A percentile compares a stretch with the other conserved stretches of the same genome.
Conservation (phyloP, 2,329 filamentous ascomycete species). For the Diplodia intermedia region DNA sequence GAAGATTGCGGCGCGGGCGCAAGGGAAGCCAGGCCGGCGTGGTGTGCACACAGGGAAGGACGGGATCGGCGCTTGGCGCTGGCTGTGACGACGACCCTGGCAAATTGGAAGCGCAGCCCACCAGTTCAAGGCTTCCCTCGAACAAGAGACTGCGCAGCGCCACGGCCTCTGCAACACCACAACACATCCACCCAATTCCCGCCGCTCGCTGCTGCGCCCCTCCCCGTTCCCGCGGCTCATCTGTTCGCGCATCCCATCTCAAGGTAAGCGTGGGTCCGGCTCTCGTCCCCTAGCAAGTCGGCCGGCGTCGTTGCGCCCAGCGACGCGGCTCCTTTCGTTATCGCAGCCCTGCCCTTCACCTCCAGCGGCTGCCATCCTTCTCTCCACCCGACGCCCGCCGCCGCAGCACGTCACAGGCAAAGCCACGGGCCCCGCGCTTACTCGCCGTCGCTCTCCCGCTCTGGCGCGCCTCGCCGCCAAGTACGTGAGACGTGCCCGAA, state of each 20-base stretch:
- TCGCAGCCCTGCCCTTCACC: conserved; percentile 28
- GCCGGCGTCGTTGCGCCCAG: conserved; percentile 27
- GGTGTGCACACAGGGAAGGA: not conserved
- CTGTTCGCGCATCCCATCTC: not conserved
- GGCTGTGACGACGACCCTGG: conserved; percentile 23
- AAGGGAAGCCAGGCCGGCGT: not conserved
- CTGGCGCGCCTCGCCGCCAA: conserved; percentile 37
- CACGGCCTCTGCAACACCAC: conserved; percentile 19
- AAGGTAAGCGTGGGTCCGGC: conserved; percentile 22
- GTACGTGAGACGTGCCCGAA: conserved; percentile 31
- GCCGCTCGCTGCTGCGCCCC: conserved; percentile 8
- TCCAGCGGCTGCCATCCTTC: conserved; percentile 18
- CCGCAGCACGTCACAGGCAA: conserved; percentile 29
- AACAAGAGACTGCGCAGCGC: conserved; percentile 23
- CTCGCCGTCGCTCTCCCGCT: conserved; percentile 52
- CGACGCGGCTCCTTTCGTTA: conserved; percentile 29
- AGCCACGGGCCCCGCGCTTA: conserved; percentile 30
- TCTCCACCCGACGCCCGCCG: conserved; percentile 12
- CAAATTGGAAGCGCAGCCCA: not conserved
- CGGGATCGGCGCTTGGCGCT: conserved; percentile 14
- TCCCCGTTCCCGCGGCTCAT: not conserved
- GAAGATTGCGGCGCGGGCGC: not conserved
- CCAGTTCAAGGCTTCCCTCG: conserved; percentile 25
- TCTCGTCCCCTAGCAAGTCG: conserved; percentile 11
- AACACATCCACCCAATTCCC: conserved; percentile 14